Base-by-base conservation (phyloP, 1,139 yeast species). In the Scheffersomyces lignicola region DNA sequence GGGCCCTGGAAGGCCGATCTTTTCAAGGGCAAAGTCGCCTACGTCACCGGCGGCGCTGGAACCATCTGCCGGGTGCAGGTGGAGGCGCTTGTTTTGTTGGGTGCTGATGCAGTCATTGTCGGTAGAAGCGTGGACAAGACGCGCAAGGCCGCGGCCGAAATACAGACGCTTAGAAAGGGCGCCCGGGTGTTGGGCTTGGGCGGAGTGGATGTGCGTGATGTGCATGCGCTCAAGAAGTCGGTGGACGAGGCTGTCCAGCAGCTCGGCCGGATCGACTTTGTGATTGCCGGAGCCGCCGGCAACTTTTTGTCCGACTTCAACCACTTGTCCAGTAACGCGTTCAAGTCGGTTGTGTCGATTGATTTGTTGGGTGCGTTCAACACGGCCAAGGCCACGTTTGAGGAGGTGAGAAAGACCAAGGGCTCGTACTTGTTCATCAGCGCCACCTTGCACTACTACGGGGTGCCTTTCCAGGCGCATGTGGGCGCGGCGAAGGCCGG, bases 401-500 rank as follows among this genome's bases (percentile, higher is more conserved):
- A 77, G 24, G 76, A 87, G 56, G 73, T 90, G 47, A 65, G 75
- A 34, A 69, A 76, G 55, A 76, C 76, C 50, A 80, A 80, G 57
- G 97, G 97, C 22, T 59, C 78, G 2, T 72, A 86, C 18, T 47
- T 90, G n/a, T 88, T 90, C 48, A 85, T 90, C n/a, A 78, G 90
- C 38, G 95, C 97, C 1, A 89, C 97, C 1, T 71, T 90, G 38
- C 97, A 90, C 58, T 87, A 86, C 60, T 76, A 81, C 50, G 97
- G 97, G n/a, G 78, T 85, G 5, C 96, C 96, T 7, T 78, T 84
- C 64, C 97, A 90, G 62, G 51, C 78, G 2, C 97, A 90, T 49
- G 96, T 88, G 2, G 84, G 92, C 3, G 96, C 97, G 0, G 97
- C 97, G 6, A 90, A 90, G 62, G 96, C 97, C 1, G 97, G 96